Evolutionary conservation across 2,329 filamentous ascomycete species (phyloP).

Genomic region (Cladosporium sp.): DNA sequence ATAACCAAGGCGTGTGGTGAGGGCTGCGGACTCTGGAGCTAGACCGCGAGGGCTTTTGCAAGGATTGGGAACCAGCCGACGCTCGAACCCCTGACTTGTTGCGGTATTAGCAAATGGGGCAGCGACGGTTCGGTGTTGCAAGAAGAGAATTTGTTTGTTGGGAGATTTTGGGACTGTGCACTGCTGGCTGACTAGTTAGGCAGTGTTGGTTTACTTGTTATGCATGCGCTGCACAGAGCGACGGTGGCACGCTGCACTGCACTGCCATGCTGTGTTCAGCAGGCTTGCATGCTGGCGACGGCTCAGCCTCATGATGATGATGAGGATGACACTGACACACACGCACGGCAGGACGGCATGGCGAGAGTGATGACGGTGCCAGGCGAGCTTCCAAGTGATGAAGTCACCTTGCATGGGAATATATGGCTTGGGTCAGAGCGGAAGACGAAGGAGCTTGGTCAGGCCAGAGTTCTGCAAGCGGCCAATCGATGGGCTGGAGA

Average conservation of each 20-base stretch:
- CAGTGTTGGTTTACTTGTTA: background rate
- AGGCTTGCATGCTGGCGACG: background rate
- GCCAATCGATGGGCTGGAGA: background rate
- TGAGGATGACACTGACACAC: background rate
- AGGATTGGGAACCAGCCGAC: background rate
- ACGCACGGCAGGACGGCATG: background rate
- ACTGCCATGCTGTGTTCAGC: conserved; percentile 3
- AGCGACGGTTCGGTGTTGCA: background rate
- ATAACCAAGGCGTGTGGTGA: too few relatives aligned
- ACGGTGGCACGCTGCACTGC: background rate
- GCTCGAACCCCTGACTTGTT: conserved; percentile 3
- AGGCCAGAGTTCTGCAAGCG: background rate
- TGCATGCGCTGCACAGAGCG: background rate
- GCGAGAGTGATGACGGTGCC: background rate
- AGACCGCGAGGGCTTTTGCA: background rate
- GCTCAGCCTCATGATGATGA: conserved; percentile 6
- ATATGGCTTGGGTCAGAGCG: background rate
- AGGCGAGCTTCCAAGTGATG: background rate
- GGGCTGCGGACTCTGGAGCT: background rate
- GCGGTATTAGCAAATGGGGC: conserved; percentile 1
- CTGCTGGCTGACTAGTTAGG: background rate
- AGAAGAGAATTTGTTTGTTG: conserved; percentile 13
- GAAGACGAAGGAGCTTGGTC: background rate
- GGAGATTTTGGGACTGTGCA: conserved; percentile 6
- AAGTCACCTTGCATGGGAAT: conserved; percentile 2